phyloP scores from a whole-genome alignment of 257 asterid genomes.

The Solanum habrochaites region DNA sequence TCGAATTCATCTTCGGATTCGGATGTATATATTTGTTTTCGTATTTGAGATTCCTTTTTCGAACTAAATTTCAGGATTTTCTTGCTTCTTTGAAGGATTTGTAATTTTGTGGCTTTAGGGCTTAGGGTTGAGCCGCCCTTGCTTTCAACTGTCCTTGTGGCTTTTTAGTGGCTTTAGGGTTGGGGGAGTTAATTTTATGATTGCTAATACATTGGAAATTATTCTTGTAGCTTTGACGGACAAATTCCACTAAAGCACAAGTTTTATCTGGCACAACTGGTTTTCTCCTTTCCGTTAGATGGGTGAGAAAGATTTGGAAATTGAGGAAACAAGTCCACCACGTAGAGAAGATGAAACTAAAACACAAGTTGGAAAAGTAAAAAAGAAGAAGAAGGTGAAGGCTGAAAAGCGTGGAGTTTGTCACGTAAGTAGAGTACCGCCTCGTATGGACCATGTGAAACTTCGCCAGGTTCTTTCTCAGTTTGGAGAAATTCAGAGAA shows the following conservation, averaged over 20 bases:
- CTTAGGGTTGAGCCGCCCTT: no score
- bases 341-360: slow-evolving; percentile 1
- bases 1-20: no score
- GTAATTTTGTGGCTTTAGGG: no score
- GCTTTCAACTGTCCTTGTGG: background rate
- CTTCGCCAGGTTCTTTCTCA: slow-evolving; percentile 72
- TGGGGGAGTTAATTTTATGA: background rate
- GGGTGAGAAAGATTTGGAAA: slow-evolving; percentile 32
- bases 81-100: no score
- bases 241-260: background rate
- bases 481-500: slow-evolving; percentile 64
- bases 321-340: slow-evolving; percentile 2
- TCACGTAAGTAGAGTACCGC: slow-evolving; percentile 84
- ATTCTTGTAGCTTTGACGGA: background rate
- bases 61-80: no score
- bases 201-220: background rate
- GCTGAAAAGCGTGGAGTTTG: slow-evolving; percentile 54
- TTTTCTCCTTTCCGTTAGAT: slow-evolving; percentile 3
- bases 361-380: slow-evolving; percentile 15
- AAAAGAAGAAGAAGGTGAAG: slow-evolving; percentile 12
- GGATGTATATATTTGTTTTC: no score
- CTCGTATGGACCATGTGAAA: slow-evolving; percentile 73
- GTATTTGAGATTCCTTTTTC: no score
- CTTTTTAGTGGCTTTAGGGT: background rate
- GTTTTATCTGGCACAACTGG: no score